Evolutionary conservation across 441 rosid species (phyloP), one percentile per base, ranked within the genome.

Genomic region (Dalechampia spathulata): DNA sequence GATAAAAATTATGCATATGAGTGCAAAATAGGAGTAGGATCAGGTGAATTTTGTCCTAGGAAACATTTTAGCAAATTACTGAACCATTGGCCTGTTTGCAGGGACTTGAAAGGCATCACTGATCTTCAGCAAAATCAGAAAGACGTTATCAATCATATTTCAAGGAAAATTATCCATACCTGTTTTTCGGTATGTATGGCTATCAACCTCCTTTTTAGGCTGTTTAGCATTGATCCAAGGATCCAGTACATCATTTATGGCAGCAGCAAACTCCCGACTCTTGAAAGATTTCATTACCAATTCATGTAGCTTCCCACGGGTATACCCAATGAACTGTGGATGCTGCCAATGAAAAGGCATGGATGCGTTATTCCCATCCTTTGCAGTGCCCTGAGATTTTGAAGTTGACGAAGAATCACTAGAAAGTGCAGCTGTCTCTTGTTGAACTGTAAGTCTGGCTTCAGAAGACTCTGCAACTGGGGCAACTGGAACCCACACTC

Each of bases 221-320:
- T 88, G 99, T 75, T 84, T 86, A 34, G 86, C 87, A 77, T 69
- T 78, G 71, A 94, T 83, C 99, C 99, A 94, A 28, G 96, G 92
- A 78, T 94, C 99, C 70, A 94, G 69, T 66, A 87, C 97, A 79
- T 94, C 99, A 67, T 91, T 94, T 65, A 88, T 82, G 58, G 95
- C 96, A 34, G 96, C 95, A 71, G 99, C 90, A 76, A 94, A 90
- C 70, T 90, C 99, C 55, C 99, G 78, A 70, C 87, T 87, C 78
- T 88, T 88, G 72, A 78, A 94, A 14, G 98, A 86, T 80, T 86
- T 90, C 99, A 94, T 94, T 45, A 94, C 95, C 81, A 94, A 71
- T 67, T 85, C 95, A 75, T 94, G 97, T 55, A 94, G 88, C 78
- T 86, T 90, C 64, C 98, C 96, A 61, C 93, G 80, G 68, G 85